Base-by-base conservation (phyloP, 176 grass and related monocot species). In the Aegilops tauschii region DNA sequence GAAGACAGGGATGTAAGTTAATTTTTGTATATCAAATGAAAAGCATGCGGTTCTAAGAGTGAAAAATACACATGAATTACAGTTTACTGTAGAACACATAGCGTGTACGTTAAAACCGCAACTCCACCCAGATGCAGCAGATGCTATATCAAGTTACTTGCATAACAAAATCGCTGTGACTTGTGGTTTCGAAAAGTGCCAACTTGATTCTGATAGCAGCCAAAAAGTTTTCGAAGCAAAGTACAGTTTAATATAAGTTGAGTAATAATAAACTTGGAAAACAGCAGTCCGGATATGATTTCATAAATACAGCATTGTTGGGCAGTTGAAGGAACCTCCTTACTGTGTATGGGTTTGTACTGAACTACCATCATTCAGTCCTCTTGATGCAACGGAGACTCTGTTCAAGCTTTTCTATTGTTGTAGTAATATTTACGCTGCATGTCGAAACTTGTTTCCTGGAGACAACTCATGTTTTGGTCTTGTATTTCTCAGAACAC, bases 1-100 rank as follows among this genome's bases (percentile, higher is more conserved):
- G 84, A 90, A 79, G 85, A 84, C 6, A 17, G 25, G 1, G 49
- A 52, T 91, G 97, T 99, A 91, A 94, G 88, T 83, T 87, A 40
- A 40, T 40, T 40, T 40, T 80, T 85, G 36, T 40, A 40, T 31
- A 39, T 21, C 18, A 49, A 66, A 67, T 69, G 31, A 78, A 35
- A 31, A 80, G 6, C 31, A 20, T 72, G 21, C 12, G 5, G 8
- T 73, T 78, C 73, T 29, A 3, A 37, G 36, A 45, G 20, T 76
- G 5, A 47, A 61, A 54, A 25, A 20, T 1, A 44, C 9, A 68
- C 13, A 18, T 32, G 2, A 37, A 11, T 56, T 31, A 44, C 27
- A 25, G 66, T 14, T 66, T 21, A 12, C 5, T 86, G 73, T 59
- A 74, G 27, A 49, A 61, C 23, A 16, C 45, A 37, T 10, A 42